A percentile compares a stretch with the other conserved stretches of the same genome.
These are phyloP conservation scores for Amoebophrya sp. DNA, from an alignment of 169 alveolate species.

Conservation along the genomic window DNA sequence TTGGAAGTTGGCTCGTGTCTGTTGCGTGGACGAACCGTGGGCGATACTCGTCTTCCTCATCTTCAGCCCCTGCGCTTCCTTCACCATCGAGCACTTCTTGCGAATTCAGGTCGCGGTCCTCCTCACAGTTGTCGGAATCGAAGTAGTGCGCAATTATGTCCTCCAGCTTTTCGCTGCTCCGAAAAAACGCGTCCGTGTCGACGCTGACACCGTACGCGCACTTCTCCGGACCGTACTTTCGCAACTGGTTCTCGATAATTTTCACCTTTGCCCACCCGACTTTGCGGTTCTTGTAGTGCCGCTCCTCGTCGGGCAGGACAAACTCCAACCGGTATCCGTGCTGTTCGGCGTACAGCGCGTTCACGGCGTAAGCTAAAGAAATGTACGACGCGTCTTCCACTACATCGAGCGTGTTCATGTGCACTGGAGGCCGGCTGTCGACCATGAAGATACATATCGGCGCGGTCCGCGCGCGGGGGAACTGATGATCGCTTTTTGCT, in stretches of 20 bases:
- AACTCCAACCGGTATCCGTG: slow-evolving; percentile 1
- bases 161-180: neutral
- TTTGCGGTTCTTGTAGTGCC: slow-evolving; percentile 7
- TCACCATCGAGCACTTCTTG: no score
- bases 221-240: neutral
- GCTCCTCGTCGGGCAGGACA: neutral
- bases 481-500: no score
- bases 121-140: neutral
- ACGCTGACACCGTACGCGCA: slow-evolving; percentile 12
- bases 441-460: slow-evolving; percentile 4
- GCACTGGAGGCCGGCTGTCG: neutral
- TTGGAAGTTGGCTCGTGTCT: no score
- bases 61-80: no score
- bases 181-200: slow-evolving; percentile 8
- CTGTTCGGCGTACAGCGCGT: neutral
- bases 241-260: neutral
- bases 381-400: slow-evolving; percentile 1
- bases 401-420: neutral
- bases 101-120: no score
- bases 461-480: neutral
- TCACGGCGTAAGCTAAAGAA: neutral
- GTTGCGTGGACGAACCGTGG: neutral
- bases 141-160: neutral
- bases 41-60: neutral
- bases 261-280: slow-evolving; percentile 25